These are phyloP conservation scores for Candida bentonensis DNA, from an alignment of 805 yeast genomes.

Conservation along the genomic window DNA sequence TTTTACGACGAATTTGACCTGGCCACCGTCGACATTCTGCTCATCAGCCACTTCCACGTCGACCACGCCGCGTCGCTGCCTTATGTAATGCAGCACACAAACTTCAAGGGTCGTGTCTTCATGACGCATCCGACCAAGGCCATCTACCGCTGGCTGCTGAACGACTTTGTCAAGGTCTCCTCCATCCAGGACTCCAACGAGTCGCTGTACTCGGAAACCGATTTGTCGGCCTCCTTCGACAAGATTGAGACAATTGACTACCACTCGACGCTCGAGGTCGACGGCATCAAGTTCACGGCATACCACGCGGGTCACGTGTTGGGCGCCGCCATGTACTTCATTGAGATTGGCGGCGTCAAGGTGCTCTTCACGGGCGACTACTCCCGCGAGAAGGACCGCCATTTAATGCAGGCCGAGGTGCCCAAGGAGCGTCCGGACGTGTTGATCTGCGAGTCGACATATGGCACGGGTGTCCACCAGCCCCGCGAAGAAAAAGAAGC, in stretches of 20 bases:
- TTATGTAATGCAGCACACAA: constrained; percentile 94
- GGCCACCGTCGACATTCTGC: constrained; percentile 67
- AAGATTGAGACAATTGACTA: constrained; percentile 87
- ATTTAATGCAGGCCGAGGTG: constrained; percentile 86
- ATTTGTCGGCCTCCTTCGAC: constrained; percentile 74
- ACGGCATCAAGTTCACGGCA: constrained; percentile 91
- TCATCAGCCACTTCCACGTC: constrained; percentile 90
- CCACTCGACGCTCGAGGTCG: constrained; percentile 89
- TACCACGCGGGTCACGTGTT: constrained; percentile 99
- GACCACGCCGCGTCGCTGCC: constrained; percentile 98
- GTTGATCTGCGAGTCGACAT: constrained; percentile 86
- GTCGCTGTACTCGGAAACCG: constrained; percentile 76
- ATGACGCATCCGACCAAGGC: constrained; percentile 99
- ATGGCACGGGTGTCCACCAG: constrained; percentile 95
- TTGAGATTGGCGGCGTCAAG: constrained; percentile 87
- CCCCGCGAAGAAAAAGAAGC: constrained; percentile 77
- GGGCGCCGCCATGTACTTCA: constrained; percentile 96
- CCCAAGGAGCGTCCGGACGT: constrained; percentile 75
- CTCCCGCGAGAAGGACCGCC: constrained; percentile 91
- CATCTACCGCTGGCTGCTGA: constrained; percentile 85
- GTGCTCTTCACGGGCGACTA: constrained; percentile 91
- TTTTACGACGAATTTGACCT: constrained; percentile 92
- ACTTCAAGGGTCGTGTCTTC: constrained; percentile 86
- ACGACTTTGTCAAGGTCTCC: constrained; percentile 89
- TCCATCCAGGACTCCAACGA: constrained; percentile 22